A percentile compares a stretch with the other conserved stretches of the same genome.
These are phyloP conservation scores for Sapria himalayana DNA, from an alignment of 345 rosid genomes.

Conservation along the genomic window DNA sequence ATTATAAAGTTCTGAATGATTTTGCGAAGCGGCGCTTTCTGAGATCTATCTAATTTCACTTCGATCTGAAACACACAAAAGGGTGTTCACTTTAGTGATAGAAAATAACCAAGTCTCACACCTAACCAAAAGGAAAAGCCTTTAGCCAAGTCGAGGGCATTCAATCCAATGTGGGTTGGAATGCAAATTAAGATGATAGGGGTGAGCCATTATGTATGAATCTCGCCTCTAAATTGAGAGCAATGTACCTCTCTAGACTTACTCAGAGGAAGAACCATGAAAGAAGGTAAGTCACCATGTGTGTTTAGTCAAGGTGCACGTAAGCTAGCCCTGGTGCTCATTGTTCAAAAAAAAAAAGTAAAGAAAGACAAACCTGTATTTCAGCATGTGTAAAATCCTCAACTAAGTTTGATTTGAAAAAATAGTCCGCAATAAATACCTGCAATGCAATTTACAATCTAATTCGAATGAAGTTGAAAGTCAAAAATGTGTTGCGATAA, in stretches of 20 bases:
- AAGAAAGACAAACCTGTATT: slow-evolving; percentile 33
- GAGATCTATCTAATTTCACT: slow-evolving; percentile 54
- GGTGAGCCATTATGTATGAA: no score
- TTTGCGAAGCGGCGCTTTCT: slow-evolving; percentile 27
- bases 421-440: slow-evolving; percentile 91
- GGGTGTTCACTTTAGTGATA: background rate
- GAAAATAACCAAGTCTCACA: background rate
- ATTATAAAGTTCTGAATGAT: slow-evolving; percentile 32
- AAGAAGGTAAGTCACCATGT: no score
- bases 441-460: slow-evolving; percentile 20
- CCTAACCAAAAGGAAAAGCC: no score
- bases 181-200: no score
- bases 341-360: slow-evolving; percentile 1
- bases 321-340: slow-evolving; percentile 1
- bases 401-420: slow-evolving; percentile 54
- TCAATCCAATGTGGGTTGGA: no score
- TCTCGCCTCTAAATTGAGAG: no score
- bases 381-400: slow-evolving; percentile 49
- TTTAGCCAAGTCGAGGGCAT: no score
- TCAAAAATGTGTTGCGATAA: no score
- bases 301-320: no score
- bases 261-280: no score
- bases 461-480: no score
- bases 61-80: slow-evolving; percentile 39
- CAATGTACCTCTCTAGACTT: no score